Evolutionary conservation across 352 stramenopile species (phyloP).

Genomic region (Globisporangium nagaii): DNA sequence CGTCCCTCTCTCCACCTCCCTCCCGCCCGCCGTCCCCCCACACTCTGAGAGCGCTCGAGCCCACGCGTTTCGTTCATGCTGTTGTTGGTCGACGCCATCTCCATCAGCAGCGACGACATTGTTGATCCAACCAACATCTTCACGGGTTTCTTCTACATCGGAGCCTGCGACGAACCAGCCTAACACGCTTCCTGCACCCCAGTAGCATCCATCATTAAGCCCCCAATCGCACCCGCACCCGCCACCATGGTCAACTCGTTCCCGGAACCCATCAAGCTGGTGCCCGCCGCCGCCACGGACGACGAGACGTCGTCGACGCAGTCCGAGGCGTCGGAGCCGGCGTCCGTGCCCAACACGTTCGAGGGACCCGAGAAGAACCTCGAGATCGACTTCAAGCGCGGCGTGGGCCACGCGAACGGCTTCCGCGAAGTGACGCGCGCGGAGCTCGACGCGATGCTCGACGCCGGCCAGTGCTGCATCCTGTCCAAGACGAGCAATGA

Average conservation of each 20-base stretch:
- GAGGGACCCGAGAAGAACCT: constrained; percentile 98
- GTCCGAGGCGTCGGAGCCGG: constrained; percentile 48
- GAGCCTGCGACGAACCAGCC: constrained; percentile 84
- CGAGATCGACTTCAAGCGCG: constrained; percentile 90
- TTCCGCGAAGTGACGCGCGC: constrained; percentile 87
- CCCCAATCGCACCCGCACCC: background rate
- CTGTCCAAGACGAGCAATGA: constrained; percentile 95
- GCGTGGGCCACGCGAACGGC: constrained; percentile 62
- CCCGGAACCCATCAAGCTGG: constrained; percentile 66
- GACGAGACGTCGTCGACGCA: constrained; percentile 69
- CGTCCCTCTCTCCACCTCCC: background rate
- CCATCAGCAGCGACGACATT: constrained; percentile 78
- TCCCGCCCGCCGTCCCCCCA: background rate
- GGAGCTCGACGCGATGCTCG: constrained; percentile 94
- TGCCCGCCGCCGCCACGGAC: constrained; percentile 30
- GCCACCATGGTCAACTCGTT: constrained; percentile 45
- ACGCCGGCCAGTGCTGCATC: constrained; percentile 95
- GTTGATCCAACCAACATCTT: constrained; percentile 86
- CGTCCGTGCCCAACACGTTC: constrained; percentile 85
- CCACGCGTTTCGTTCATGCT: constrained; percentile 59
- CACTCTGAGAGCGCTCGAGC: background rate
- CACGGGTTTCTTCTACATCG: constrained; percentile 89
- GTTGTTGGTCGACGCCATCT: constrained; percentile 66
- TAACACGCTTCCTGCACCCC: constrained; percentile 72
- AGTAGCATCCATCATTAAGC: constrained; percentile 4